Conservation (phyloP, 2,329 filamentous ascomycete species). For the Madurella mycetomatis region DNA sequence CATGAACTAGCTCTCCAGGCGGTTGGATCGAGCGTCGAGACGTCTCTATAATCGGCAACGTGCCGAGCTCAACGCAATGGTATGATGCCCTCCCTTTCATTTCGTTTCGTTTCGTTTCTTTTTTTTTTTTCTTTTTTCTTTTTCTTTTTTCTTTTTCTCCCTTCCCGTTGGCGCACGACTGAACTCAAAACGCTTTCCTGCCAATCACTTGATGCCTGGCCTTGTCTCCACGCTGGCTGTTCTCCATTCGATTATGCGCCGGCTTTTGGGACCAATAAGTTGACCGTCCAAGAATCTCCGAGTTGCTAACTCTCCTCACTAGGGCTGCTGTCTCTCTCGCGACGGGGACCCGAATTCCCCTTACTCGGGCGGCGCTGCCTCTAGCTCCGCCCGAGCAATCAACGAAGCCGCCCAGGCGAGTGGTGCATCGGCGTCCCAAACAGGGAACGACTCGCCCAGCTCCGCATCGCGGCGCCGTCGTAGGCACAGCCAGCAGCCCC, state of each 20-base stretch:
- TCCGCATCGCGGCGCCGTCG: slow-evolving; percentile 19
- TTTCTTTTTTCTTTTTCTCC: too few species aligned
- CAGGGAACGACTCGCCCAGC: slow-evolving; percentile 25
- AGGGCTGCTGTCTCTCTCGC: slow-evolving; percentile 58
- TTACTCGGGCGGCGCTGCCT: slow-evolving; percentile 44
- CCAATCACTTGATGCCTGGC: too few species aligned
- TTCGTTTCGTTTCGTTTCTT: too few species aligned
- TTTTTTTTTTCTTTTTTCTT: too few species aligned
- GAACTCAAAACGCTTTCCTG: too few species aligned
- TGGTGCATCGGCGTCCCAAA: slow-evolving; percentile 28
- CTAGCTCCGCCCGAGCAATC: slow-evolving; percentile 51
- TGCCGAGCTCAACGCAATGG: slow-evolving; percentile 18
- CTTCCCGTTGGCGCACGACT: too few species aligned
- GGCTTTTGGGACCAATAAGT: neutral
- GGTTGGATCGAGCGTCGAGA: slow-evolving; percentile 17
- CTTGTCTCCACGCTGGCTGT: too few species aligned
- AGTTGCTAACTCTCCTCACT: neutral
- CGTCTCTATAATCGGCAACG: neutral
- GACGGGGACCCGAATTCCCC: slow-evolving; percentile 50
- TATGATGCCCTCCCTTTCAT: slow-evolving; percentile 6
- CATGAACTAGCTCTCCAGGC: slow-evolving; percentile 27
- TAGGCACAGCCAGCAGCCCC: slow-evolving; percentile 37
- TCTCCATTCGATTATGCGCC: too few species aligned
- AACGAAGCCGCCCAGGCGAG: slow-evolving; percentile 38
- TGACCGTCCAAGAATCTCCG: too few species aligned